phyloP scores from a whole-genome alignment of 1,284 basidiomycete species.

The Earliella scabrosa region DNA sequence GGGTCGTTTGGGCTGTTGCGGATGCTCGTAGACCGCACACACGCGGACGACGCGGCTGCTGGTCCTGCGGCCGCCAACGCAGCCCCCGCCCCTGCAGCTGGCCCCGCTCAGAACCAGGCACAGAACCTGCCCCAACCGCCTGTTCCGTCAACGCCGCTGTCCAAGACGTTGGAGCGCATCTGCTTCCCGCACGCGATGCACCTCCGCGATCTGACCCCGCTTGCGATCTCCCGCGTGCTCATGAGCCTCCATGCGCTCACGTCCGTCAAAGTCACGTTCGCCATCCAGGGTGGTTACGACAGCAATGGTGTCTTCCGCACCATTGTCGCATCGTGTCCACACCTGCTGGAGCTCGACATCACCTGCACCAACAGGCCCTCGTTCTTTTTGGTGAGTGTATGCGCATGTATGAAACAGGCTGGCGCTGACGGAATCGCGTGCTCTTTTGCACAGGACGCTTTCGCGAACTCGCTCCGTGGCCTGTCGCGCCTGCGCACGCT shows the following conservation, averaged over 20 bases:
- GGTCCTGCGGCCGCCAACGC: not conserved
- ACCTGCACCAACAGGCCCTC: conserved; percentile 70
- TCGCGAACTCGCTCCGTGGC: conserved; percentile 46
- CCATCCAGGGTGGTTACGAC: conserved; percentile 73
- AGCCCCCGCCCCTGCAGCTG: not conserved
- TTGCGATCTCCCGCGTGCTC: conserved; percentile 59
- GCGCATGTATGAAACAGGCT: conserved; percentile 7
- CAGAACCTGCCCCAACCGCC: conserved; percentile 16
- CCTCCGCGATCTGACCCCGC: conserved; percentile 66
- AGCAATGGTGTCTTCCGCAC: conserved; percentile 68
- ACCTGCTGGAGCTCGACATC: conserved; percentile 61
- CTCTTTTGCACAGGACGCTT: conserved; percentile 38
- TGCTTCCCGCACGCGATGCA: conserved; percentile 67
- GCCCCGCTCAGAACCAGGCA: conserved; percentile 3
- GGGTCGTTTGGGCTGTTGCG: conserved; percentile 68
- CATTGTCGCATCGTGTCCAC: conserved; percentile 65
- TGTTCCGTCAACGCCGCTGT: conserved; percentile 35
- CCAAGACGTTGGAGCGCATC: conserved; percentile 44
- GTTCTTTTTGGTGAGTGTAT: conserved; percentile 62
- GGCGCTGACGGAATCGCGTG: conserved; percentile 6
- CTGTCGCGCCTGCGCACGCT: conserved; percentile 66
- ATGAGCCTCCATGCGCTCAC: conserved; percentile 56
- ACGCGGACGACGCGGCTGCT: conserved; percentile 1
- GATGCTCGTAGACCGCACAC: conserved; percentile 40
- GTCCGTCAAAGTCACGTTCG: conserved; percentile 64